Percentiles rank a stretch among this genome's conserved stretches.
Conservation (phyloP, 208 protist species). For the Crithidia acanthocephali region DNA sequence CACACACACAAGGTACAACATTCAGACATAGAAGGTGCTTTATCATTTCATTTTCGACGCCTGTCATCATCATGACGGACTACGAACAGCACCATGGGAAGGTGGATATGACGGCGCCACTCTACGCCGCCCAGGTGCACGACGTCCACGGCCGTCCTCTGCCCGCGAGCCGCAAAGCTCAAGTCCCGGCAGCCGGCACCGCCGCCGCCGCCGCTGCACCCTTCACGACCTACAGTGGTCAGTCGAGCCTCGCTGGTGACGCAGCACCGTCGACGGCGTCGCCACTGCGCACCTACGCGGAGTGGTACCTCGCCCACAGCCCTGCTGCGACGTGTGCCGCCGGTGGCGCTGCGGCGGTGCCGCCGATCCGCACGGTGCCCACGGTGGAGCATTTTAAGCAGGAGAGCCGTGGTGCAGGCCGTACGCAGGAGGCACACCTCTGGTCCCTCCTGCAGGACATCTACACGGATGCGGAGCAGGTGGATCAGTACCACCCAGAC, state of each 20-base stretch:
- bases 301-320: slow-evolving; percentile 55
- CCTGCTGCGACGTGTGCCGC: too few relatives aligned
- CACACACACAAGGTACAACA: not conserved
- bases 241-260: not conserved
- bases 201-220: not conserved
- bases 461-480: slow-evolving; percentile 59
- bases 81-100: slow-evolving; percentile 54
- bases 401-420: slow-evolving; percentile 33
- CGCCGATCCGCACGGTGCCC: slow-evolving; percentile 24
- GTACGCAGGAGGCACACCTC: slow-evolving; percentile 53
- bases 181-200: too few relatives aligned
- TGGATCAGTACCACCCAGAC: slow-evolving; percentile 56
- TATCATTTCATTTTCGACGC: not conserved
- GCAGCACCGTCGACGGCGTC: slow-evolving; percentile 6
- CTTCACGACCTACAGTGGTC: not conserved
- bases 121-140: slow-evolving; percentile 6
- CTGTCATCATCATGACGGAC: slow-evolving; percentile 25
- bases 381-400: slow-evolving; percentile 57
- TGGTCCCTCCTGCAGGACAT: slow-evolving; percentile 67
- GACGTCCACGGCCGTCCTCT: slow-evolving; percentile 31
- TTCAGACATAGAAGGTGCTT: not conserved
- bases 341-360: not conserved
- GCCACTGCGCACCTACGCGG: slow-evolving; percentile 43
- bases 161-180: not conserved
- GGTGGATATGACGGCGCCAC: slow-evolving; percentile 39